Evolutionary conservation across 1,139 yeast genomes (phyloP).

Genomic region (Taphrina betulina): DNA sequence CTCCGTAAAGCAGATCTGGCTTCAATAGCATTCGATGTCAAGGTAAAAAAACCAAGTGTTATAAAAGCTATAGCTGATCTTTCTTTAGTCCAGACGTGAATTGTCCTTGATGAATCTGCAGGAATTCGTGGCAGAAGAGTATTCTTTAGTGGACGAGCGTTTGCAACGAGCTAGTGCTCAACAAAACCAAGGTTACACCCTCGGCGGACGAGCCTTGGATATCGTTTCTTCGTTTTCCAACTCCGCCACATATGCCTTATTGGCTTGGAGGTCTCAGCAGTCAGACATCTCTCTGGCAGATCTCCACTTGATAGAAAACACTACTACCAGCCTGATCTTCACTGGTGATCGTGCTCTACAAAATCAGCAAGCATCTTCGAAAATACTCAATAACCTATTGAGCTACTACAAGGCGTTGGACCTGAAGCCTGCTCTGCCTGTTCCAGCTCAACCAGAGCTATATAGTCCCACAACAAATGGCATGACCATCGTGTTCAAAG

Average conservation of each 20-base stretch:
- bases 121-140: background rate
- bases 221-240: slow-evolving; percentile 3
- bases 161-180: background rate
- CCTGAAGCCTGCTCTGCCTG: slow-evolving; percentile 6
- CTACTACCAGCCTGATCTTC: slow-evolving; percentile 11
- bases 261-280: slow-evolving; percentile 10
- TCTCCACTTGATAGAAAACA: slow-evolving; percentile 22
- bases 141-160: slow-evolving; percentile 1
- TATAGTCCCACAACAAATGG: background rate
- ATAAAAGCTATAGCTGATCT: background rate
- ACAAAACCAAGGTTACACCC: background rate
- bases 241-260: slow-evolving; percentile 10
- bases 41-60: background rate
- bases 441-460: background rate
- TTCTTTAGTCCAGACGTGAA: slow-evolving; percentile 15
- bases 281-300: slow-evolving; percentile 20
- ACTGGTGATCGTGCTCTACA: slow-evolving; percentile 8
- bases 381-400: slow-evolving; percentile 2
- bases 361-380: slow-evolving; percentile 3
- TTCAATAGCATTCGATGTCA: slow-evolving; percentile 6
- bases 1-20: background rate
- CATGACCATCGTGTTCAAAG: slow-evolving; percentile 15
- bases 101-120: slow-evolving; percentile 7
- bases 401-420: slow-evolving; percentile 18
- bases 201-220: slow-evolving; percentile 1